Percentiles rank a stretch among this genome's conserved stretches.
Conservation (phyloP, 257 asterid species). For the Cynanchum wilfordii region DNA sequence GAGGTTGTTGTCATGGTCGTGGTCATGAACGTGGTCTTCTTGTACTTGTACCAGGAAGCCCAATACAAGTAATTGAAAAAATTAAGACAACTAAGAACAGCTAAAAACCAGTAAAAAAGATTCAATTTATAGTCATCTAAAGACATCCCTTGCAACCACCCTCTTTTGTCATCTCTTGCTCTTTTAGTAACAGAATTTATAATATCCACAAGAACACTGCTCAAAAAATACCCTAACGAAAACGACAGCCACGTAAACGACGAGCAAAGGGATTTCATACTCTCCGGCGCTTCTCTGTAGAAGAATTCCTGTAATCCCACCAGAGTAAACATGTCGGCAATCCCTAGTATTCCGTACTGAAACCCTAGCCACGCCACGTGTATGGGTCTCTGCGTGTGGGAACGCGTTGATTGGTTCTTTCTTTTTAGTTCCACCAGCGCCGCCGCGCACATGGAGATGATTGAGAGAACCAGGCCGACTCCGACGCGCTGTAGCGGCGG, state of each 20-base stretch:
- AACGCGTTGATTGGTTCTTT: conserved; percentile 30
- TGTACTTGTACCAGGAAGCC: conserved; percentile 71
- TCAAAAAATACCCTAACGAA: conserved; percentile 69
- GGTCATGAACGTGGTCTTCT: background rate
- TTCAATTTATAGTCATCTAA: conserved; percentile 52
- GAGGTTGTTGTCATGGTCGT: too few relatives aligned
- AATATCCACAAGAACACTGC: conserved; percentile 52
- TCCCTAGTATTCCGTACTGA: conserved; percentile 64
- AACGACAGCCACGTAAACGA: conserved; percentile 61
- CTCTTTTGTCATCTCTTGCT: conserved; percentile 36
- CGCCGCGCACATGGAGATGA: conserved; percentile 58
- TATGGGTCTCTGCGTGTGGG: conserved; percentile 36
- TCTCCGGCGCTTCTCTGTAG: conserved; percentile 71
- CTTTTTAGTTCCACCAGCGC: conserved; percentile 59
- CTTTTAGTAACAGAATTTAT: conserved; percentile 46
- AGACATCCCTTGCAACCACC: conserved; percentile 63
- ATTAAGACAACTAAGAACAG: conserved; percentile 54
- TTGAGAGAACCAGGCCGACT: conserved; percentile 63
- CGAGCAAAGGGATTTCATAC: conserved; percentile 79
- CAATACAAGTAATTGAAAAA: conserved; percentile 62
- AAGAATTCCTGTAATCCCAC: conserved; percentile 74
- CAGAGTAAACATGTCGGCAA: conserved; percentile 78
- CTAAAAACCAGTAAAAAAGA: conserved; percentile 74
- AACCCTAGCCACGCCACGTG: conserved; percentile 60
- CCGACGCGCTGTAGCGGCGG: conserved; percentile 74